Base-by-base conservation (phyloP, 371 early-diverging fungal species). In the Dipsacomyces acuminosporus region DNA sequence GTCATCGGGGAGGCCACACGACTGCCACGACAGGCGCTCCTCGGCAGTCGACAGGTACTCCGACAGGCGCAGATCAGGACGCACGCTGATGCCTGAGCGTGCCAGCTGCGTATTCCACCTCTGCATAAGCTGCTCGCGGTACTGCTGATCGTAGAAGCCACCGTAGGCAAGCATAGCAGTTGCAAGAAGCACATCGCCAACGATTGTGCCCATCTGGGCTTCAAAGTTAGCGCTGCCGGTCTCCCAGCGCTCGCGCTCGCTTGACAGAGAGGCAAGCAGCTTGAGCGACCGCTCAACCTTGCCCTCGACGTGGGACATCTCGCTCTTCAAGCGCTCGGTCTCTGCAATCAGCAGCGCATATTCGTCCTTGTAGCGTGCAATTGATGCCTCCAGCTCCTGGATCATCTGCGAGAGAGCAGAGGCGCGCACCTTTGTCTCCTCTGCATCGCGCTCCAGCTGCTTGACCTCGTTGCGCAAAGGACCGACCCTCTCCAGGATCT, bases 61-160 rank as follows among this genome's bases (percentile, higher is more conserved):
- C 0, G 91, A 80, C 24, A 96, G 73, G 6, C 94, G 88, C 25
- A 96, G 75, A 24, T 92, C 91, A 3, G 77, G 65, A 59, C 93
- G 90, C 77, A 80, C 93, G 54, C 78, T 76, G 51, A 98, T 85
- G 17, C 80, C 82, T 18, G 94, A 86, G n/a, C 76, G 64, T 18
- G 72, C 45, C 3, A 96, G 67, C 58, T 93, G 92, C 23, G 71
- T 74, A 22, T 80, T 80, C 96, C 97, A 97, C 43, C 82, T 85
- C 34, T 72, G 65, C 50, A 90, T 58, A 40, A 98, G 75, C 45
- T 82, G 62, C 53, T 86, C 86, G 59, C 99, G 89, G 66, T 94
- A 88, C 54, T 90, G 88, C 75, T 97, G 98, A 73, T 94, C 96
- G 79, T 94, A 96, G 82, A 87, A 91, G 33, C 99, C 98, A 30